phyloP scores from a whole-genome alignment of 768 basidiomycete genomes.

The Termitomyces sp. region DNA sequence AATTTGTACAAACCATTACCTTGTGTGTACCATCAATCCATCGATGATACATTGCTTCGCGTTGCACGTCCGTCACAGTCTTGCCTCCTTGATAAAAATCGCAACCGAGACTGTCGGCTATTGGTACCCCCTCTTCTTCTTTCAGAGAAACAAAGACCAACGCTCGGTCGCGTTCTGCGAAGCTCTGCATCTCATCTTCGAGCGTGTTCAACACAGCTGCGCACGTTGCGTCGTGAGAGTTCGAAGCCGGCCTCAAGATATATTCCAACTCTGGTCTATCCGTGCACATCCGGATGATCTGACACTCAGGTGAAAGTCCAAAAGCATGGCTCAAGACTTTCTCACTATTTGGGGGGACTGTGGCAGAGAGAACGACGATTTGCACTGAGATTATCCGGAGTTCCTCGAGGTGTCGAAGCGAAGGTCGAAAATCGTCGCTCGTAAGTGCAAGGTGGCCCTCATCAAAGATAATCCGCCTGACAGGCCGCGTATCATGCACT shows the following conservation, averaged over 20 bases:
- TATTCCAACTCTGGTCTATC: neutral
- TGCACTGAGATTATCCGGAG: neutral
- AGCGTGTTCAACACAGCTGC: neutral
- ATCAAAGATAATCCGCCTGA: neutral
- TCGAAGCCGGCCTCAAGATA: neutral
- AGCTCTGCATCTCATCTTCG: neutral
- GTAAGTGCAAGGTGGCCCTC: neutral
- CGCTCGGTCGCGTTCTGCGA: neutral
- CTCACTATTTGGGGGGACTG: neutral
- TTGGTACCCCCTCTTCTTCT: neutral
- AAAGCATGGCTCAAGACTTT: neutral
- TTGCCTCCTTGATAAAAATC: neutral
- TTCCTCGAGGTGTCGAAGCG: neutral
- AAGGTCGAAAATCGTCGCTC: neutral
- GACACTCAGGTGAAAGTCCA: neutral
- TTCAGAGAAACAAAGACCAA: neutral
- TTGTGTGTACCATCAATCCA: neutral
- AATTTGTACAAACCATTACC: neutral
- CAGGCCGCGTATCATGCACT: neutral
- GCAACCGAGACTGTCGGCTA: neutral
- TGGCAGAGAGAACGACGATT: neutral
- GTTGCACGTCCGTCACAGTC: neutral
- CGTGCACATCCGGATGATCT: neutral
- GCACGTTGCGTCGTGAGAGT: neutral
- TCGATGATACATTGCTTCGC: neutral